Base-by-base conservation (phyloP, 2,329 filamentous ascomycete species). In the Exophiala alcalophila region DNA sequence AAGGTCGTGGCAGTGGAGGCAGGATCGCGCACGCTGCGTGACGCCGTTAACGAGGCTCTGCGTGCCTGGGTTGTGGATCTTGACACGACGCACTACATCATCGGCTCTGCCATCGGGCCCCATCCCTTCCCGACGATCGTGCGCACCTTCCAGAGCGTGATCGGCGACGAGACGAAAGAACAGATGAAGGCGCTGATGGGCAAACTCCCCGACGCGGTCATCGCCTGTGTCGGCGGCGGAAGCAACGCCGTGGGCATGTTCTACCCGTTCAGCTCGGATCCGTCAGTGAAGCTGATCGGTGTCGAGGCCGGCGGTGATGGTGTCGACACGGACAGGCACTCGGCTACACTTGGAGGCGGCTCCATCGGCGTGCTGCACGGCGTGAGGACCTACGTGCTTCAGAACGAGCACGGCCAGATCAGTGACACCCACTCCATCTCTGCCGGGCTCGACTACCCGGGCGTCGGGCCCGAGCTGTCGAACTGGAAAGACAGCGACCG, bases 91-190 rank as follows among this genome's bases (percentile, higher is more conserved):
- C 92, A 98, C 74, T 98, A 97, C 73, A 92, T 97, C 59, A 94
- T 98, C 58, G 92, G 92, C 43, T 96, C 89, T 11, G 92, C 92
- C 30, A 98, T 98, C 57, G 92, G 92, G 0, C 92, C 92, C 33
- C 92, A 98, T 65, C 92, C 92, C 8, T 97, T 96, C 82, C 92
- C 92, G 1, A 94, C 88, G 37, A 97, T 97, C 51, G 92, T 97
- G 38, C 83, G 92, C 48, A 96, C 91, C 0, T 96, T 98, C 81
- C 92, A 97, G 70, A 92, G 85, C 4, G 85, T 98, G 50, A 98
- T 98, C 55, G 92, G 92, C 41, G 80, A 85, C 57, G 92, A 98
- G 73, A 96, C 92, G 30, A 95, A 92, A 73, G 70, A 83, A 57
- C 91, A 97, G 70, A 90, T 98, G 84, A 72, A 80, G 50, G 81